Base-by-base conservation (phyloP, 345 rosid genomes). In the Eucalyptus fibrosa region DNA sequence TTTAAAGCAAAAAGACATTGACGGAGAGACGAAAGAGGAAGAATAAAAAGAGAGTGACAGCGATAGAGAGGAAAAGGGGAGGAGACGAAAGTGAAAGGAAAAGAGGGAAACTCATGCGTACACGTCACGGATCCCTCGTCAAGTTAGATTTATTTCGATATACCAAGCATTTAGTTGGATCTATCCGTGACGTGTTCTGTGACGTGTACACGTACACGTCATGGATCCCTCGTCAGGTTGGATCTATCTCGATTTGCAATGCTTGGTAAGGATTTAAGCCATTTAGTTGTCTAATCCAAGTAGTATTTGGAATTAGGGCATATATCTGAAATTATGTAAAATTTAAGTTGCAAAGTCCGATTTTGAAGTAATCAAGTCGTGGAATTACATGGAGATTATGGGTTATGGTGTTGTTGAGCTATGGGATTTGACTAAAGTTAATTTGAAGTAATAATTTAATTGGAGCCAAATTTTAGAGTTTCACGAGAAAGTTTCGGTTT, bases 401-500 rank as follows among this genome's bases (percentile, higher is more conserved):
- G 67, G 0, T 26, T 5, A 26, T 59, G 67, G 67, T 28, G n/a
- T 59, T 59, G 15, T 59, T 24, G 67, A 59, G n/a, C 4, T 3
- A 4, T 1, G n/a, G 67, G 67, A 24, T 59, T 59, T 2, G 7
- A 59, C n/a, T 5, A 28, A 5, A 59, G 67, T 59, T 59, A 28
- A 59, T 26, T 26, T 26, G n/a, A 59, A 26, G 67, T 26, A 59
- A 59, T 1, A 28, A 26, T 59, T 26, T 59, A 59, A 3, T 59
- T 1, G 0, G 0, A 56, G 30, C 28, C 62, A 24, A 23, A 56
- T 56, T 56, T 56, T 56, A 56, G 62, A 24, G 62, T 56, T 24
- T 24, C 30, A 56, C 0, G 3, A 21, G 30, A 1, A 24, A 56
- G 28, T 56, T 56, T 56, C 2, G 0, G 6, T 56, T 56, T 9